Conservation (phyloP, 495 filamentous ascomycete genomes). For the Articulospora tetracladia region DNA sequence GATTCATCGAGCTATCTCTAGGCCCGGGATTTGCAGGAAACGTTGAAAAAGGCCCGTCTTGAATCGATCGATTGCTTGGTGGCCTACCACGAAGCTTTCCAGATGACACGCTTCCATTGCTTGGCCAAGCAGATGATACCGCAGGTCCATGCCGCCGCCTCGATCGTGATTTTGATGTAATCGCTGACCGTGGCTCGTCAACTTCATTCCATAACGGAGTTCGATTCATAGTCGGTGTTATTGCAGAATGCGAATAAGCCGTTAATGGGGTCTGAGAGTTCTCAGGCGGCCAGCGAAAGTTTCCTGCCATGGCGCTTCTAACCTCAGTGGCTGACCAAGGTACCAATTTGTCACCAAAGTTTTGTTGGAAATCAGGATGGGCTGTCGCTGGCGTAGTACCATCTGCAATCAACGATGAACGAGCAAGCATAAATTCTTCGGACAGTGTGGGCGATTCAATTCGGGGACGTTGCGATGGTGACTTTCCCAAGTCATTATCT, state of each 20-base stretch:
- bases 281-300: conserved; percentile 25
- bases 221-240: conserved; percentile 51
- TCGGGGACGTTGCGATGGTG: conserved; percentile 59
- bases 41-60: conserved; percentile 79
- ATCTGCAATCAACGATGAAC: conserved; percentile 15
- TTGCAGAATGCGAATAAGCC: conserved; percentile 77
- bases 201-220: conserved; percentile 43
- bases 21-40: conserved; percentile 71
- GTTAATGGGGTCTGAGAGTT: conserved; percentile 54
- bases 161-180: conserved; percentile 58
- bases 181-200: conserved; percentile 64
- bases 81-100: conserved; percentile 75
- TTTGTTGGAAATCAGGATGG: conserved; percentile 32
- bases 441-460: conserved; percentile 60
- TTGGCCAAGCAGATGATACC: conserved; percentile 93
- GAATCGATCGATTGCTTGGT: conserved; percentile 70
- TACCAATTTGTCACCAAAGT: conserved; percentile 17
- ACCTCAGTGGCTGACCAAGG: conserved; percentile 31
- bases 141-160: conserved; percentile 84
- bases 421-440: conserved; percentile 44
- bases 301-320: conserved; percentile 30
- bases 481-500: conserved; percentile 40
- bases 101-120: conserved; percentile 55
- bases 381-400: conserved; percentile 39
- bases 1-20: conserved; percentile 28